phyloP scores from a whole-genome alignment of 2,329 filamentous ascomycete genomes.

The Coniochaeta pulveracea region DNA sequence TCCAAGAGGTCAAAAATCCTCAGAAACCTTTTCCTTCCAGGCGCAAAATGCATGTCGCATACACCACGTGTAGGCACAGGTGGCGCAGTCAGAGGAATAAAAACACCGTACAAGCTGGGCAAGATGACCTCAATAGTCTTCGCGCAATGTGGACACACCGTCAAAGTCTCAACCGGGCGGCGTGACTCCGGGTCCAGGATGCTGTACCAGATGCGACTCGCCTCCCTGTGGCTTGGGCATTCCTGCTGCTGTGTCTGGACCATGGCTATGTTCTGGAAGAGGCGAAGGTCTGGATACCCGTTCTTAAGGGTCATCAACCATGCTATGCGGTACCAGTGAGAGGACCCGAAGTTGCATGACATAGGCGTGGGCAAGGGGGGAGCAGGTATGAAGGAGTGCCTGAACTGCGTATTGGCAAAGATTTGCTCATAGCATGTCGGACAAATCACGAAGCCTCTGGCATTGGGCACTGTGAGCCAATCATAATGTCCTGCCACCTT shows the following conservation, averaged over 20 bases:
- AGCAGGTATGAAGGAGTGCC: conserved; percentile 52
- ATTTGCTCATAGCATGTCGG: conserved; percentile 65
- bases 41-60: conserved; percentile 57
- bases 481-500: conserved; percentile 56
- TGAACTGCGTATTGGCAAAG: conserved; percentile 58
- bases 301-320: conserved; percentile 72
- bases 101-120: conserved; percentile 58
- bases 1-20: conserved; percentile 52
- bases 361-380: conserved; percentile 44
- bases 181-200: conserved; percentile 57
- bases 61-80: conserved; percentile 35
- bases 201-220: conserved; percentile 60
- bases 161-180: conserved; percentile 57
- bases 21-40: conserved; percentile 40
- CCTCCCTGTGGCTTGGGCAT: conserved; percentile 47
- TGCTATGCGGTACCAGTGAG: conserved; percentile 72
- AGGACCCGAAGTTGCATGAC: conserved; percentile 67
- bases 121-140: conserved; percentile 62
- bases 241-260: conserved; percentile 43
- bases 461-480: conserved; percentile 68
- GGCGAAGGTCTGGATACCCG: conserved; percentile 48
- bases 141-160: conserved; percentile 64
- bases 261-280: conserved; percentile 59
- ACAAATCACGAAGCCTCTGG: conserved; percentile 68
- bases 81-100: conserved; percentile 39